These are phyloP conservation scores for Neopestalotiopsis clavispora DNA, from an alignment of 2,329 filamentous ascomycete species.

Conservation along the genomic window DNA sequence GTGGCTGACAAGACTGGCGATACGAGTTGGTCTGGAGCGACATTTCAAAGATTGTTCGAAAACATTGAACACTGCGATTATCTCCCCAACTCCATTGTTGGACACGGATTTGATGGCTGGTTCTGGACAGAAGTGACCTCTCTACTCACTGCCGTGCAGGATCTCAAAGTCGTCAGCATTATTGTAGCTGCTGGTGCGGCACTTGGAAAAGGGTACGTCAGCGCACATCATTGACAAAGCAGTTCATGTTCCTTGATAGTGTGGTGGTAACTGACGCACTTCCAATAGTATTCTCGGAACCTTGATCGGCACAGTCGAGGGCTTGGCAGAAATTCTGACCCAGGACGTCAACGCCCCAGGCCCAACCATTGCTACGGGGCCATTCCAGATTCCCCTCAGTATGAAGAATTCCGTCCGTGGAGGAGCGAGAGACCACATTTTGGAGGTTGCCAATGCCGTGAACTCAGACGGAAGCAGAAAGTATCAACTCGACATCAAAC, in stretches of 20 bases:
- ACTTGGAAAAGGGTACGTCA: slow-evolving; percentile 35
- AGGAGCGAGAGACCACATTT: slow-evolving; percentile 55
- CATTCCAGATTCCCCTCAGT: slow-evolving; percentile 55
- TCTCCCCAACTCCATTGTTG: slow-evolving; percentile 40
- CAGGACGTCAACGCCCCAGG: slow-evolving; percentile 21
- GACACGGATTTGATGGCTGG: slow-evolving; percentile 63
- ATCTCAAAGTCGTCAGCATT: slow-evolving; percentile 51
- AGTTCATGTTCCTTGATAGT: neutral
- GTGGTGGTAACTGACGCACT: neutral
- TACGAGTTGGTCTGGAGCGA: slow-evolving; percentile 16
- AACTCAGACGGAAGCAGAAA: slow-evolving; percentile 48
- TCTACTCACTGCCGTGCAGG: slow-evolving; percentile 48
- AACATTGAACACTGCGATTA: slow-evolving; percentile 20
- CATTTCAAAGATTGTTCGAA: slow-evolving; percentile 14
- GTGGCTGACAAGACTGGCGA: slow-evolving; percentile 18
- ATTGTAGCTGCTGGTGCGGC: slow-evolving; percentile 49
- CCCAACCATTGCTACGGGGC: neutral
- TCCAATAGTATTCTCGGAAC: slow-evolving; percentile 1
- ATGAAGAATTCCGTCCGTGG: slow-evolving; percentile 48
- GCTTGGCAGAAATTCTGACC: slow-evolving; percentile 7
- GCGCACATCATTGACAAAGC: neutral
- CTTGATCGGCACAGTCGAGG: slow-evolving; percentile 24
- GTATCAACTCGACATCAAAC: slow-evolving; percentile 41
- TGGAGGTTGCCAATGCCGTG: slow-evolving; percentile 52
- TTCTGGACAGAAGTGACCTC: slow-evolving; percentile 52